Base-by-base conservation (phyloP, 2,329 filamentous ascomycete genomes). In the Xylariaceae sp. region DNA sequence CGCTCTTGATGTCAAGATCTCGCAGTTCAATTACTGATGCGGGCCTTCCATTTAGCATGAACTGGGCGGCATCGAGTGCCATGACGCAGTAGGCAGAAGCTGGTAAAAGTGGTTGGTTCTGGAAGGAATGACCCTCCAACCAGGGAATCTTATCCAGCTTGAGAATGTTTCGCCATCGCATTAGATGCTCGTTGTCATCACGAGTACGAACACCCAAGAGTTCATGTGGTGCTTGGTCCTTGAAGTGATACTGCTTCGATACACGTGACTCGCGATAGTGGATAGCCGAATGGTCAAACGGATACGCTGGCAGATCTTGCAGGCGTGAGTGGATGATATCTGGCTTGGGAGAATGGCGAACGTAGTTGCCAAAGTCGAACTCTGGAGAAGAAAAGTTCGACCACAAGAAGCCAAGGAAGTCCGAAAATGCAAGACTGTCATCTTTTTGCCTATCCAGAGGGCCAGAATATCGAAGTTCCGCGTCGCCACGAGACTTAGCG, bases 11-110 rank as follows among this genome's bases (percentile, higher is more conserved):
- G 17, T 55, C 44, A n/a, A 61, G 7, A 30, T 61, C 47, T 9
- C 44, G 34, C 7, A 61, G 43, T 37, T 61, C 57, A 11, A 61
- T 41, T 2, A 59, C 11, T 1, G 56, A 53, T 9, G 57, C 57
- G 3, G 49, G 33, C 15, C 40, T 48, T 2, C 42, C 52, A 4
- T 43, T 35, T 2, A 61, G 44, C 13, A 62, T 48, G 1, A 45
- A 50, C 3, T 50, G 57, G 2, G 66, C 64, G 3, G 71, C 71
- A 35, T 74, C 71, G 7, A 72, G 48, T 1, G 68, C 69, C 66
- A 74, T 73, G 34, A 67, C 44, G 28, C 68, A 64, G 48, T 73
- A 75, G 0, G 64, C 71, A 2, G 72, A 71, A 3, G 65, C 69
- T 2, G 72, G 72, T 8, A 74, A 55, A 13, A 75, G 53, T 3